Evolutionary conservation across 331 rosid genomes (phyloP).

Genomic region (Acacia pycnantha): DNA sequence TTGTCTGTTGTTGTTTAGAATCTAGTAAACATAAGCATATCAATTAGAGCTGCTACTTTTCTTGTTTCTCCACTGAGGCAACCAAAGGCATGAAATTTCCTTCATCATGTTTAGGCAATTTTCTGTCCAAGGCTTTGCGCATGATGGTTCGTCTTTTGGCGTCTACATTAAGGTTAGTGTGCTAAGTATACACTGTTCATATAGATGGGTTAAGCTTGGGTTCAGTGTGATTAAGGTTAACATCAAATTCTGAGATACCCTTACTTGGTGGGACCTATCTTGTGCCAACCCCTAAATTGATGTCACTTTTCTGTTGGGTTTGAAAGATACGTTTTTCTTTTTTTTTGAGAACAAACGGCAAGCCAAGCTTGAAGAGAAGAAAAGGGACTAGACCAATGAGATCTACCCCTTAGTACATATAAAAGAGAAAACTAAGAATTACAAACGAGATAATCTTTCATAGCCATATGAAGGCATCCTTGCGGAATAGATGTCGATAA

Average conservation of each 20-base stretch:
- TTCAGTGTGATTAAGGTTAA: conserved; percentile 27
- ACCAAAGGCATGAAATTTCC: conserved; percentile 12
- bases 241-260: conserved; percentile 27
- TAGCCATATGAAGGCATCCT: no score
- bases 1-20: conserved; percentile 28
- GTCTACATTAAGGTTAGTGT: not conserved
- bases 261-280: conserved; percentile 42
- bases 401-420: no score
- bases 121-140: not conserved
- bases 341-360: no score
- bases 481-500: no score
- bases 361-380: no score
- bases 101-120: not conserved
- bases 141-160: not conserved
- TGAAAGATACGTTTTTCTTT: conserved; percentile 33
- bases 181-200: not conserved
- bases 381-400: no score
- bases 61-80: conserved; percentile 7
- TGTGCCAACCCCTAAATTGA: conserved; percentile 37
- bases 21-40: conserved; percentile 31
- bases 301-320: conserved; percentile 30
- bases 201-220: not conserved
- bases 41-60: conserved; percentile 14
- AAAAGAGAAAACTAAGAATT: no score
- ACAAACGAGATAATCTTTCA: no score